Base-by-base conservation (phyloP, 1,284 basidiomycete species). In the Papiliotrema terrestris region DNA sequence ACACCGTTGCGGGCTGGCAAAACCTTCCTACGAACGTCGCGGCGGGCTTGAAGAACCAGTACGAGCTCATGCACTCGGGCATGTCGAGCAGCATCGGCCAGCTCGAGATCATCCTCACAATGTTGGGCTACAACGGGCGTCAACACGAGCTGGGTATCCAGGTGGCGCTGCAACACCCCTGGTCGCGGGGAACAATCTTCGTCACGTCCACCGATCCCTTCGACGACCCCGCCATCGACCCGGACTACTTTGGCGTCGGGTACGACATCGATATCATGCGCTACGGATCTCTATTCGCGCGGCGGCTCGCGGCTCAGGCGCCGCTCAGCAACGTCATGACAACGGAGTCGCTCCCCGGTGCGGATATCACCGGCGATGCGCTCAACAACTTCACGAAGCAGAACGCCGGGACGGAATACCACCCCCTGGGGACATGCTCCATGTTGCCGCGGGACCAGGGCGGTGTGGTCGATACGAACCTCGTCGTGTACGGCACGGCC, bases 381-480 rank as follows among this genome's bases (percentile, higher is more conserved):
- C 63, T 78, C 22, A 50, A 47, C 44, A 64, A 65, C 22, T 78
- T 72, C 61, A 73, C 72, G 55, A 63, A 60, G 43, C 39, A 56
- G 32, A 62, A 69, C 51, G 56, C 64, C 53, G 64, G 67, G 20
- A 78, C 76, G 45, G 75, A 77, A 57, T 85, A 76, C 68, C 84
- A 85, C 75, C 84, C 85, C 1, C 78, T 80, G 26, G 82, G 82
- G 57, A 81, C 85, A 20, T 83, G 81, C 60, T 79, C 84, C 3
- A 86, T 87, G 85, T 75, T 86, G 41, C 85, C 86, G 3, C 73
- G 78, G 59, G 75, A 75, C 36, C 69, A 78, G 55, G 86, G 86
- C 45, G 86, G 86, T 61, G 86, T 87, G 45, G 85, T 88, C 45
- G 83, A 84, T 69, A 73, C 83, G 20, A 77, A 82, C 52, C 74